Evolutionary conservation across 2,329 filamentous ascomycete genomes (phyloP).

Genomic region (Diaporthe velutina): DNA sequence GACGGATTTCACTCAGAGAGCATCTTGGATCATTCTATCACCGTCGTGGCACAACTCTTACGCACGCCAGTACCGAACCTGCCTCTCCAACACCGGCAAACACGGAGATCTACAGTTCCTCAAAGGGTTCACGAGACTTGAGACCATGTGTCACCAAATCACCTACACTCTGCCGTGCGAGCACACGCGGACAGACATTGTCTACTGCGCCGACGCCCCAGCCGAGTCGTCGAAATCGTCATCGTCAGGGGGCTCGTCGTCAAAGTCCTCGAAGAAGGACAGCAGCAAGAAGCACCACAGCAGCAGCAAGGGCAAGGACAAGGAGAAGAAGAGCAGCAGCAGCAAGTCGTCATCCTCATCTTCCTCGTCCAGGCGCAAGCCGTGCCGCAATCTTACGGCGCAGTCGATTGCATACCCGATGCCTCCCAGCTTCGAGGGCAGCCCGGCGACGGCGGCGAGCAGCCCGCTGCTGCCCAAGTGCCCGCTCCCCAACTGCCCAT

Average conservation of each 20-base stretch:
- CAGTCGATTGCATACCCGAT: conserved; percentile 62
- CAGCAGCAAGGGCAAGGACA: conserved; percentile 36
- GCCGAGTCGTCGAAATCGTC: conserved; percentile 38
- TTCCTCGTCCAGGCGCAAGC: conserved; percentile 47
- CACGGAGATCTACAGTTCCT: conserved; percentile 4
- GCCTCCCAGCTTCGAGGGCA: conserved; percentile 56
- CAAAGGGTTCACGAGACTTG: conserved; percentile 23
- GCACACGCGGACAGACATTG: conserved; percentile 60
- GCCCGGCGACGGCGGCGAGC: conserved; percentile 45
- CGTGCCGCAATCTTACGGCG: conserved; percentile 58
- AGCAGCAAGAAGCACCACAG: conserved; percentile 31
- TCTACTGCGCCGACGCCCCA: conserved; percentile 59
- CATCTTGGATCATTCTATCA: background rate
- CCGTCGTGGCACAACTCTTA: background rate
- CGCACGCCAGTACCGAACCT: background rate
- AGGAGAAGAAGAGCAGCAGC: conserved; percentile 41
- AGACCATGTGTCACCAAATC: conserved; percentile 62
- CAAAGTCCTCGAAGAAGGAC: conserved; percentile 36
- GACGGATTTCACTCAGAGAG: background rate
- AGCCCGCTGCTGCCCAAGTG: conserved; percentile 55
- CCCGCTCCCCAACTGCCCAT: conserved; percentile 62
- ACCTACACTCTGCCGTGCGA: conserved; percentile 65
- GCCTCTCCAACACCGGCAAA: background rate
- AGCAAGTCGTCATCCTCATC: conserved; percentile 38
- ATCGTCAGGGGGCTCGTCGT: conserved; percentile 42